These are phyloP conservation scores for Taphrina confusa DNA, from an alignment of 1,139 yeast species.

Conservation along the genomic window DNA sequence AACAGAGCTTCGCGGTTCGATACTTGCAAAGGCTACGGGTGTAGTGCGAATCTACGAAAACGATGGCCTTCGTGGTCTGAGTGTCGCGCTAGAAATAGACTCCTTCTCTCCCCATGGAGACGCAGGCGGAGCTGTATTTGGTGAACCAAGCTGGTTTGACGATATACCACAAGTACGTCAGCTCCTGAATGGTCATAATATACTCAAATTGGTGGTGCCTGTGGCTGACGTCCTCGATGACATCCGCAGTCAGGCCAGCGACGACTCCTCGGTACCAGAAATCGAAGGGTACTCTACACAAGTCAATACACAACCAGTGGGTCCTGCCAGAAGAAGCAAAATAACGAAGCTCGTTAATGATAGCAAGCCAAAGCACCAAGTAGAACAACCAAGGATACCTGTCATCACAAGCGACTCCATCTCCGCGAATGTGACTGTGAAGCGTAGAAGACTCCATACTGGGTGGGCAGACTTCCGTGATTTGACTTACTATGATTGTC, in stretches of 20 bases:
- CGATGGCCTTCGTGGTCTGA: neutral
- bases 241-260: slow-evolving; percentile 21
- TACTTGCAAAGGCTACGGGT: neutral
- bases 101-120: slow-evolving; percentile 14
- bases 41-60: neutral
- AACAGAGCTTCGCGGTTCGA: slow-evolving; percentile 11
- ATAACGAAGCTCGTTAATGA: neutral
- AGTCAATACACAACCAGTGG: neutral
- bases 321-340: neutral
- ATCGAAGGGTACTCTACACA: neutral
- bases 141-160: slow-evolving; percentile 15
- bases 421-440: too few species aligned
- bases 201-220: neutral
- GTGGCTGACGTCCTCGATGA: neutral
- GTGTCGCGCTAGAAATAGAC: neutral
- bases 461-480: slow-evolving; percentile 31
- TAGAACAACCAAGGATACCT: too few species aligned
- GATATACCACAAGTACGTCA: neutral
- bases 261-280: slow-evolving; percentile 1
- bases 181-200: neutral
- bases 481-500: slow-evolving; percentile 18
- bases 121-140: slow-evolving; percentile 12
- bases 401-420: too few species aligned
- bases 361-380: neutral
- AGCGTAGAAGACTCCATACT: slow-evolving; percentile 7